Conservation (phyloP, 495 filamentous ascomycete species). For the Glutinoglossum americanum region DNA sequence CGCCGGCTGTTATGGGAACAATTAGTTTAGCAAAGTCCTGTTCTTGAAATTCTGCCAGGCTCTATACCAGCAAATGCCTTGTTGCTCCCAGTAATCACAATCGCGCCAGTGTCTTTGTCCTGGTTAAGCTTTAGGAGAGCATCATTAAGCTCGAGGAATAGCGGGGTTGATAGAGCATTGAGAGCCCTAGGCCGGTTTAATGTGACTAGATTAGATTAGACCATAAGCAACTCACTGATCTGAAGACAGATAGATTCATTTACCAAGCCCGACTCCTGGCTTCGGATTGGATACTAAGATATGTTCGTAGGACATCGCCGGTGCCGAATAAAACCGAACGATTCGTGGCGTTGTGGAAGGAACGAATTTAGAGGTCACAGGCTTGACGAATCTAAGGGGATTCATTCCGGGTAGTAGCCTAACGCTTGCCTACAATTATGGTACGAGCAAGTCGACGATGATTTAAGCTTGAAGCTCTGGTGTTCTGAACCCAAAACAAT, state of each 20-base stretch:
- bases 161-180: conserved; percentile 74
- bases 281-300: conserved; percentile 63
- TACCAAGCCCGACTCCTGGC: conserved; percentile 77
- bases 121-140: conserved; percentile 53
- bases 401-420: conserved; percentile 23
- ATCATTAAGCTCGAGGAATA: conserved; percentile 74
- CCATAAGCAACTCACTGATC: conserved; percentile 2
- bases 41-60: not conserved
- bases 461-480: not conserved
- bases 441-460: not conserved
- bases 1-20: conserved; percentile 36
- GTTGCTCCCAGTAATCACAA: conserved; percentile 70
- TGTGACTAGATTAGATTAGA: conserved; percentile 39
- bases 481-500: conserved; percentile 10
- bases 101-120: conserved; percentile 45
- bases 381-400: conserved; percentile 32
- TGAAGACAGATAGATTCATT: conserved; percentile 7
- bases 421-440: not conserved
- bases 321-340: conserved; percentile 33
- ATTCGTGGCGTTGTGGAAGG: conserved; percentile 23
- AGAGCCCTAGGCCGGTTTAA: conserved; percentile 85
- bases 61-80: conserved; percentile 59
- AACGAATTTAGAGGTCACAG: conserved; percentile 33
- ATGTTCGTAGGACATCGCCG: conserved; percentile 47
- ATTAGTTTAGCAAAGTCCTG: not conserved